phyloP scores from a whole-genome alignment of 768 basidiomycete species.

The Lactarius pseudohatsudake region DNA sequence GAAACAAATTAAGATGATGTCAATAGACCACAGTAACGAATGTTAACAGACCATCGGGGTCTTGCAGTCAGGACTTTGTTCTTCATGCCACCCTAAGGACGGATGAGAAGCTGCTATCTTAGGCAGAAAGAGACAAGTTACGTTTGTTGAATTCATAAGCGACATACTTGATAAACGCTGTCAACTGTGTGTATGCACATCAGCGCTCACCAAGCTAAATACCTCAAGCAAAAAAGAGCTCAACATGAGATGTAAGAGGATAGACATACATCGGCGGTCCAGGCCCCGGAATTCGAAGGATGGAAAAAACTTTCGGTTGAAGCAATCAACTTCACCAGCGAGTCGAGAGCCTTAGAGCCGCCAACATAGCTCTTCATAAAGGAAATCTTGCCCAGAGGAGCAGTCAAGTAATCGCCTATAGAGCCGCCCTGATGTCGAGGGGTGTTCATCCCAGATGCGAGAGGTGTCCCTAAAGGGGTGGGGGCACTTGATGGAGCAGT shows the following conservation, averaged over 20 bases:
- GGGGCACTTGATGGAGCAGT: conserved; percentile 58
- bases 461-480: conserved; percentile 75
- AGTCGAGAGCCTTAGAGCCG: conserved; percentile 83
- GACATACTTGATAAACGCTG: conserved; percentile 82
- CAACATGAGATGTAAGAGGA: conserved; percentile 32
- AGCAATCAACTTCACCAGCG: conserved; percentile 79
- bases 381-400: conserved; percentile 51
- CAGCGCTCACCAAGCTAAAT: conserved; percentile 13
- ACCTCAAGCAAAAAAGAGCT: conserved; percentile 4
- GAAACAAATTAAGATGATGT: conserved; percentile 10
- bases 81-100: conserved; percentile 68
- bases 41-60: conserved; percentile 56
- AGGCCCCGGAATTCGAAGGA: conserved; percentile 81
- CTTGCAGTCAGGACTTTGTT: conserved; percentile 74
- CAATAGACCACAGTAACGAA: neutral
- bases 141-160: conserved; percentile 86
- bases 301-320: conserved; percentile 92
- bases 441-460: conserved; percentile 61
- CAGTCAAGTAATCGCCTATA: conserved; percentile 58
- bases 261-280: conserved; percentile 65
- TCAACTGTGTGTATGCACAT: conserved; percentile 47
- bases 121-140: conserved; percentile 31
- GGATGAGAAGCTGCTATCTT: conserved; percentile 12
- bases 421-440: conserved; percentile 48
- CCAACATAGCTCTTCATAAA: conserved; percentile 62